Base-by-base conservation (phyloP, 1,284 basidiomycete genomes). In the Microbotryum saponariae region DNA sequence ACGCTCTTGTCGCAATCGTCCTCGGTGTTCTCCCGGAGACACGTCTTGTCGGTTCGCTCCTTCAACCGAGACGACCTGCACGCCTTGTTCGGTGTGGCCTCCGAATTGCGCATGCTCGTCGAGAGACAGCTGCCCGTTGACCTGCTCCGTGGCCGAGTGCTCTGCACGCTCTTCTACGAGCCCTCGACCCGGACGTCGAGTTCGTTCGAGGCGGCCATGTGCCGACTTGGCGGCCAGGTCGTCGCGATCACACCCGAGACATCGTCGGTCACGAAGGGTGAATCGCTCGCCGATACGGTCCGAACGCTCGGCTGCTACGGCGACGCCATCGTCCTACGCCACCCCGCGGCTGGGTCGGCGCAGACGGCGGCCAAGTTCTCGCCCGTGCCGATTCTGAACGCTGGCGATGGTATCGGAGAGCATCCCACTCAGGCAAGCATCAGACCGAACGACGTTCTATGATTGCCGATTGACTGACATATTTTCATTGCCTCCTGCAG, bases 151-250 rank as follows among this genome's bases (percentile, higher is more conserved):
- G 94, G 94, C 53, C 89, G 87, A 66, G 87, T 99, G 0, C 82
- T 99, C 6, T 92, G 89, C 74, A 94, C 87, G n/a, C 76, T 97
- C 47, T 99, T 99, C 81, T 99, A 94, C 77, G 96, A 99, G 76
- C 91, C 96, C 3, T 97, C 92, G 10, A 99, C 96, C 1, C 83
- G 96, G 58, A 99, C 96, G 2, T 90, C 88, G 63, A 82, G 87
- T 18, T 97, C 94, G n/a, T 99, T 99, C 74, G 94, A 99, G 76
- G 89, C 94, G 9, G 96, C 96, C 16, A 98, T 98, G 96, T 92
- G 94, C 76, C 85, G 96, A 57, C 91, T 91, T 71, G 96, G 96
- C 55, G 96, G 96, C 47, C 85, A 94, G 73, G 94, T 98, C 49
- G 87, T 97, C 31, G 83, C 87, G 64, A 82, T 98, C 54, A 83